Percentiles rank a stretch among this genome's conserved stretches.
phyloP scores from a whole-genome alignment of 2,329 filamentous ascomycete genomes.

The Beauveria asiatica region DNA sequence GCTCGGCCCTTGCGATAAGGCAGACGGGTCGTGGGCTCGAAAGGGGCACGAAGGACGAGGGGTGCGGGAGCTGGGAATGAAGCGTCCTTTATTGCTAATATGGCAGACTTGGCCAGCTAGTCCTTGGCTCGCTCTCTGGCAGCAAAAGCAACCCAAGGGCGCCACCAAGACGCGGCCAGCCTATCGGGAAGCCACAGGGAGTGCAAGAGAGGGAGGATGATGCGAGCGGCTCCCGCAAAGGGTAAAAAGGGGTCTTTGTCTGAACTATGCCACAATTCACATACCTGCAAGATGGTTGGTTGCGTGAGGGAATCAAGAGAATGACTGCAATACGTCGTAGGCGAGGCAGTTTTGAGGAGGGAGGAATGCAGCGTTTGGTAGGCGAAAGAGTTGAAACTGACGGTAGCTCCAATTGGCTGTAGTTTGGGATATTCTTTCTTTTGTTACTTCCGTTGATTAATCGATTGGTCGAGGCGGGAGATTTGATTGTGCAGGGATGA shows the following conservation, averaged over 20 bases:
- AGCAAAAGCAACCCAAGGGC: slow-evolving; percentile 5
- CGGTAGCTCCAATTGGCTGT: background rate
- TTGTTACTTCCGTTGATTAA: background rate
- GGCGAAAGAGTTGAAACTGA: background rate
- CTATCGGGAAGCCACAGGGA: background rate
- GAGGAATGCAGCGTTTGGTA: slow-evolving; percentile 1
- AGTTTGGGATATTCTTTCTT: background rate
- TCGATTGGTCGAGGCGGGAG: background rate
- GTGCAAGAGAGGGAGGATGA: background rate
- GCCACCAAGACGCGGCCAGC: background rate
- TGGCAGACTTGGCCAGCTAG: background rate
- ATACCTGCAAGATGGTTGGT: slow-evolving; percentile 7
- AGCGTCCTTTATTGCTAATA: background rate
- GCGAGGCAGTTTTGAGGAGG: background rate
- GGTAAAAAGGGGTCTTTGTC: background rate
- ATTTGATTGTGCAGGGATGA: slow-evolving; percentile 2
- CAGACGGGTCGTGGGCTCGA: background rate
- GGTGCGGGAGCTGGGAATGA: background rate
- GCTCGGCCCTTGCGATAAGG: background rate
- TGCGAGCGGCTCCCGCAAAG: background rate
- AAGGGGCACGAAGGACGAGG: background rate
- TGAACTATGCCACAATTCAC: background rate
- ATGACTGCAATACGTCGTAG: background rate
- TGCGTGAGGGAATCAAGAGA: background rate
- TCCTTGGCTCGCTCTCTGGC: background rate